phyloP scores from a whole-genome alignment of 225 moss, liverwort and hornwort genomes.

The Pleurozium schreberi region DNA sequence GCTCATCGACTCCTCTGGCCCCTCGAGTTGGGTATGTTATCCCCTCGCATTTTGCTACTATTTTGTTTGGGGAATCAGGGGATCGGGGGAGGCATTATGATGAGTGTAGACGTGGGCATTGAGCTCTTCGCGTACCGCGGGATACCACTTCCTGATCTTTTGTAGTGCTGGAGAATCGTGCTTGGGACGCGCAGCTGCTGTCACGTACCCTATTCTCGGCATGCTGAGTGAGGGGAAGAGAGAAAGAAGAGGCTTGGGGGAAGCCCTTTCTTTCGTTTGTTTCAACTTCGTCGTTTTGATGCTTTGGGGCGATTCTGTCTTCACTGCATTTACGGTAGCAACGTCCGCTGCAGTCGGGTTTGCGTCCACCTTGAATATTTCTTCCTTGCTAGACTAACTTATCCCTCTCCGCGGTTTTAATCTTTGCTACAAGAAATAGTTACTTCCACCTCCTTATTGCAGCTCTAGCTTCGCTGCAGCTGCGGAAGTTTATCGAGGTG shows the following conservation, averaged over 20 bases:
- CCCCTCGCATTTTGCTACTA: neutral
- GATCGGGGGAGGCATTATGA: neutral
- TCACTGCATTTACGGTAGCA: neutral
- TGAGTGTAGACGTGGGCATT: neutral
- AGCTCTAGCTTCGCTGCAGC: slow-evolving; percentile 3
- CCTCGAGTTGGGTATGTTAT: neutral
- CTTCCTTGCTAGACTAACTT: neutral
- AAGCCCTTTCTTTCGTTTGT: neutral
- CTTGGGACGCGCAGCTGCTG: neutral
- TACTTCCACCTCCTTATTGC: neutral
- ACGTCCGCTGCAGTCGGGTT: neutral
- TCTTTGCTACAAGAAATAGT: slow-evolving; percentile 1
- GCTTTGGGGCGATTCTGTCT: neutral
- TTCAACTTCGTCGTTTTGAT: neutral
- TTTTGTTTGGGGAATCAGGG: neutral
- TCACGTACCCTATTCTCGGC: neutral
- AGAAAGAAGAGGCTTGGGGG: neutral
- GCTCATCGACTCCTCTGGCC: neutral
- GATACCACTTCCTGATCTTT: neutral
- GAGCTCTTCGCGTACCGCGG: neutral
- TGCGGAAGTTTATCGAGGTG: neutral
- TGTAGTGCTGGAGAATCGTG: neutral
- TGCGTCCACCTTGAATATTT: neutral
- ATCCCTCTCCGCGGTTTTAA: neutral
- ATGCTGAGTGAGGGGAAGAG: neutral